phyloP scores from a whole-genome alignment of 176 grass and related monocot species.

The Triticum timopheevii region DNA sequence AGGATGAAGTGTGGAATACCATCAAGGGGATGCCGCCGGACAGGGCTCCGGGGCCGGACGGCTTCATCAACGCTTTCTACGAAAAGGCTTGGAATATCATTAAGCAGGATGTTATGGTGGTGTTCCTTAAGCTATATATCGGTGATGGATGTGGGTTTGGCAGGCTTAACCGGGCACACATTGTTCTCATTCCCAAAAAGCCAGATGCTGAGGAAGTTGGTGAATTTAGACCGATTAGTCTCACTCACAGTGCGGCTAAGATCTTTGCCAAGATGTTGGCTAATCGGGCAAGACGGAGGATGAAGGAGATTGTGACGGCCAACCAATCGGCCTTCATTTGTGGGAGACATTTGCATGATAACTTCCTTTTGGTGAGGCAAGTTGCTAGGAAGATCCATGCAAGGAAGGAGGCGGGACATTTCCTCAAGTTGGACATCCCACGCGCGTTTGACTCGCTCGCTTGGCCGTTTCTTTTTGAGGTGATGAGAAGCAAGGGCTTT shows the following conservation, averaged over 20 bases:
- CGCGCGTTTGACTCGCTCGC: background rate
- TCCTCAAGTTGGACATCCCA: background rate
- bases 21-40: background rate
- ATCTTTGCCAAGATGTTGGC: too few species aligned
- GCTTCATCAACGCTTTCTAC: background rate
- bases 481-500: too few species aligned
- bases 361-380: background rate
- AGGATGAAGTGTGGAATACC: background rate
- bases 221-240: too few species aligned
- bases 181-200: too few species aligned
- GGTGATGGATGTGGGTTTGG: too few species aligned
- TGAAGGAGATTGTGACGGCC: background rate
- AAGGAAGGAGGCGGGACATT: background rate
- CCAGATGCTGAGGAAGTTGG: too few species aligned
- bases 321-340: background rate
- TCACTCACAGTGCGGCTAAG: too few species aligned
- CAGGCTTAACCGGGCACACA: too few species aligned
- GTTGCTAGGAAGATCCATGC: background rate
- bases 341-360: background rate
- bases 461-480: background rate
- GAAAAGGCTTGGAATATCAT: background rate
- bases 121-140: too few species aligned
- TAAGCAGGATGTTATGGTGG: background rate
- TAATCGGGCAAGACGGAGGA: too few species aligned
- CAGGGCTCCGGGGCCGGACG: background rate